Percentiles rank a stretch among this genome's conserved stretches.
These are phyloP conservation scores for Vicia sativa DNA, from an alignment of 306 rosid genomes.

Conservation along the genomic window DNA sequence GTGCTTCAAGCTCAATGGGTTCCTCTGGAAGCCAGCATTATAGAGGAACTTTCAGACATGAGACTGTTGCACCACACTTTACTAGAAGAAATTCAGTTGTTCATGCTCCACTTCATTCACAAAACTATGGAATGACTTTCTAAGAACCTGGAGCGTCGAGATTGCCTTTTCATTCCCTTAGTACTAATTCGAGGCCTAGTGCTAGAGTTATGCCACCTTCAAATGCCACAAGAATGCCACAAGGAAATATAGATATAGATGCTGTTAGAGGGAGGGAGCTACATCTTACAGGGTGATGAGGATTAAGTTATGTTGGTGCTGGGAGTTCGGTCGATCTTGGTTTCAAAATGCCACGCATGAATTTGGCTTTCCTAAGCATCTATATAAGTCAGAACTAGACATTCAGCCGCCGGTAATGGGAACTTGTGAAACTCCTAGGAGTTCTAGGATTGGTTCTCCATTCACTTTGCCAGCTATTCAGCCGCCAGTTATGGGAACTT, in stretches of 20 bases:
- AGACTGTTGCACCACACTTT: constrained; percentile 37
- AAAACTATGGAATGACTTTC: constrained; percentile 37
- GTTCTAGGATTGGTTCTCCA: constrained; percentile 32
- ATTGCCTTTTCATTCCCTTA: constrained; percentile 29
- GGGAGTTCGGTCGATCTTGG: constrained; percentile 35
- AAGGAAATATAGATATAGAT: constrained; percentile 41
- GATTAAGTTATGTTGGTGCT: constrained; percentile 43
- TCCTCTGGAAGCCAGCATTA: not conserved
- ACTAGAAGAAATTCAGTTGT: constrained; percentile 36
- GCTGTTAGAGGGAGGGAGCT: constrained; percentile 55
- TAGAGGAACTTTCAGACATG: constrained; percentile 34
- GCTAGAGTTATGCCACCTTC: constrained; percentile 41
- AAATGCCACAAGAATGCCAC: constrained; percentile 40
- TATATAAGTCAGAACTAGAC: constrained; percentile 39
- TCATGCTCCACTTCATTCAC: constrained; percentile 34
- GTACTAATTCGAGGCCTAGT: constrained; percentile 39
- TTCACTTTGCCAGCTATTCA: constrained; percentile 16
- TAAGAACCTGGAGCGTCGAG: constrained; percentile 36
- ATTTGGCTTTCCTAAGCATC: constrained; percentile 38
- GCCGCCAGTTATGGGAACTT: constrained; percentile 32
- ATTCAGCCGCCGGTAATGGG: constrained; percentile 33
- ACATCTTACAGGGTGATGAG: constrained; percentile 61
- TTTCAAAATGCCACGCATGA: constrained; percentile 35
- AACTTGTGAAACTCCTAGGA: constrained; percentile 41
- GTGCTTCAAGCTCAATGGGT: constrained; percentile 8